Conservation (phyloP, 1,284 basidiomycete species). For the Cutaneotrichosporon sp. region DNA sequence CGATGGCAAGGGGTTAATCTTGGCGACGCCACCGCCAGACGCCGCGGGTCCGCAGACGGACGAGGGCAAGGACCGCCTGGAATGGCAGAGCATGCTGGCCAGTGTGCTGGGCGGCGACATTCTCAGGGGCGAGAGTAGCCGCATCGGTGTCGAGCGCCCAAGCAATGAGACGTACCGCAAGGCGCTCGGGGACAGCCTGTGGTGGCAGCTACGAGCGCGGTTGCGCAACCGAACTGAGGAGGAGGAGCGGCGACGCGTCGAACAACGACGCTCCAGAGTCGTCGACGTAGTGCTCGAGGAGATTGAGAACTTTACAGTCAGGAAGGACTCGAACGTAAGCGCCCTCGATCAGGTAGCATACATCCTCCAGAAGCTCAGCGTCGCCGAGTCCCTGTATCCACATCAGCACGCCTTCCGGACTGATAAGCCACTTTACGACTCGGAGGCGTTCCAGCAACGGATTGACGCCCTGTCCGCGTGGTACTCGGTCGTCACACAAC, state of each 20-base stretch:
- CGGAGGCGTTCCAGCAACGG: slow-evolving; percentile 68
- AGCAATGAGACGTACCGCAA: slow-evolving; percentile 64
- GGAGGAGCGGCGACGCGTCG: slow-evolving; percentile 77
- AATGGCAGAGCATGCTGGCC: slow-evolving; percentile 92
- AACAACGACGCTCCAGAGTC: slow-evolving; percentile 74
- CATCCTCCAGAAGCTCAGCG: slow-evolving; percentile 74
- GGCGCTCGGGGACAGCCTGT: slow-evolving; percentile 69
- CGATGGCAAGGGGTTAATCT: slow-evolving; percentile 14
- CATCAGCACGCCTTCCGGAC: slow-evolving; percentile 72
- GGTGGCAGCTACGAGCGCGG: slow-evolving; percentile 87
- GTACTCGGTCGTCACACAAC: slow-evolving; percentile 75
- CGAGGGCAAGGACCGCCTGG: slow-evolving; percentile 76
- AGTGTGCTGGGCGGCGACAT: slow-evolving; percentile 91
- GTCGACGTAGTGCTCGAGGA: slow-evolving; percentile 83
- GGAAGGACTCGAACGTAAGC: slow-evolving; percentile 43
- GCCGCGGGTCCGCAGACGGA: slow-evolving; percentile 37
- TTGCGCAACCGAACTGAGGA: slow-evolving; percentile 74
- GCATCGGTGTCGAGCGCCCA: slow-evolving; percentile 70
- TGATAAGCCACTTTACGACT: slow-evolving; percentile 71
- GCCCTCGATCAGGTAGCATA: slow-evolving; percentile 71
- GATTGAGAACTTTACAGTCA: slow-evolving; percentile 66
- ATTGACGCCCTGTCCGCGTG: slow-evolving; percentile 85
- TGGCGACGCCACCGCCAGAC: slow-evolving; percentile 24
- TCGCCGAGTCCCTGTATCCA: slow-evolving; percentile 84
- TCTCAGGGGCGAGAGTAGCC: slow-evolving; percentile 84